Percentiles rank a stretch among this genome's conserved stretches.
Conservation (phyloP, 2,329 filamentous ascomycete species). For the Didymella glomerata region DNA sequence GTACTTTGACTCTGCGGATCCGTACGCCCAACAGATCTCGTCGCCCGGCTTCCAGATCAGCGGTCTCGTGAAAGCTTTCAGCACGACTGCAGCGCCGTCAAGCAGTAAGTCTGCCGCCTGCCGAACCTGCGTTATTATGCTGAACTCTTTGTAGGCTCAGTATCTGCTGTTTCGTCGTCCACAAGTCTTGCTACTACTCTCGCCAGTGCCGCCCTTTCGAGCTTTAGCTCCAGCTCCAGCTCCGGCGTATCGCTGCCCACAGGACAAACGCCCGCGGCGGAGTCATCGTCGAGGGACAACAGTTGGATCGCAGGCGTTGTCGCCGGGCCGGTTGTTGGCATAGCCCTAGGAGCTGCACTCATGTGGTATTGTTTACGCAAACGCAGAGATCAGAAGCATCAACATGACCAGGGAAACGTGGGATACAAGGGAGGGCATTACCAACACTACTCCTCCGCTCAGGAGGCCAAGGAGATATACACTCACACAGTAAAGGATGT, state of each 20-base stretch:
- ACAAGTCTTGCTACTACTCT: conserved; percentile 14
- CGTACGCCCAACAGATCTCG: too few species aligned
- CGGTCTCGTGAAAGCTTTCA: too few species aligned
- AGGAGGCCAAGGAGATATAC: too few species aligned
- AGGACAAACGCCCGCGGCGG: conserved; percentile 4
- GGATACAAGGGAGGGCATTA: too few species aligned
- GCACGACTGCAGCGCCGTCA: background rate
- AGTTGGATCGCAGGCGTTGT: conserved; percentile 27
- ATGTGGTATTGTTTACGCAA: conserved; percentile 21
- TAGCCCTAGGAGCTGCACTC: conserved; percentile 24
- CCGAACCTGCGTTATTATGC: background rate
- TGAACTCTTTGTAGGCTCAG: conserved; percentile 19
- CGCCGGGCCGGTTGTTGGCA: conserved; percentile 20
- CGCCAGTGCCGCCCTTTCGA: conserved; percentile 3
- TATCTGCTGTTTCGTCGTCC: conserved; percentile 9
- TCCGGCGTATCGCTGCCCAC: background rate
- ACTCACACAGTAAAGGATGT: too few species aligned
- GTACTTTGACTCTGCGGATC: too few species aligned
- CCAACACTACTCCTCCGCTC: too few species aligned
- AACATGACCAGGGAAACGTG: too few species aligned
- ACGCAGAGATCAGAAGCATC: background rate
- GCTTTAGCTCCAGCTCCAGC: conserved; percentile 3
- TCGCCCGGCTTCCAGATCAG: too few species aligned
- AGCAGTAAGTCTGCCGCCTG: background rate
- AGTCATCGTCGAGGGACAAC: conserved; percentile 18